Base-by-base conservation (phyloP, 768 basidiomycete species). In the Pleurotus tuoliensis region DNA sequence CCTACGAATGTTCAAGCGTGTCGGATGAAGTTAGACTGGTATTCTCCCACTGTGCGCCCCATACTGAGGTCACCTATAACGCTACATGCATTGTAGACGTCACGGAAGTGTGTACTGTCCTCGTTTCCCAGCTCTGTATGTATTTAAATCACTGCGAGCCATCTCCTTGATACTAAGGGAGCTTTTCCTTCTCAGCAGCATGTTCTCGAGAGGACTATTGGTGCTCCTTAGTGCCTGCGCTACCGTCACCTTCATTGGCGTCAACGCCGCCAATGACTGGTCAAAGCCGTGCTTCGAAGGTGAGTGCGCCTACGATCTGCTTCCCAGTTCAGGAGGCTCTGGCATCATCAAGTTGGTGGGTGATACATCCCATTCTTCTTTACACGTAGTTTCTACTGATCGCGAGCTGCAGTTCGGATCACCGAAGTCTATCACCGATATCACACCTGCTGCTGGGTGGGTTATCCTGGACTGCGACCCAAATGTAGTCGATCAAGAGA, bases 221-320 rank as follows among this genome's bases (percentile, higher is more conserved):
- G 41, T 22, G n/a, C 2, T 44, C 9, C n/a, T 44, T 44, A 22
- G 41, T 13, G n/a, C 9, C 41, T n/a, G n/a, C 3, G 20, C 20
- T 20, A 20, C 20, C 20, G 2, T 44, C 20, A n/a, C 41, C 20
- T 2, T 44, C 15, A 0, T 22, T 22, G n/a, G n/a, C 5, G 20
- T 22, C n/a, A n/a, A 22, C 13, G 41, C 41, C n/a, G 41, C 41
- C 20, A 66, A 64, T 54, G 67, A 68, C 56, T 67, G 66, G 66
- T 43, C 53, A 7, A 58, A 55, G 18, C 66, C 67, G 3, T 68
- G 67, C 47, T 60, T 65, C 15, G 49, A 64, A 15, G 67, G 67
- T 18, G 50, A 47, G 20, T 68, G 67, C 43, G 55, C 60, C 11
- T 68, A 67, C 45, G 60, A 62, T 27, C 37, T 63, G 16, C 60